A percentile compares a stretch with the other conserved stretches of the same genome.
These are phyloP conservation scores for Pseudogymnoascus pannorum DNA, from an alignment of 2,329 filamentous ascomycete genomes.

Conservation along the genomic window DNA sequence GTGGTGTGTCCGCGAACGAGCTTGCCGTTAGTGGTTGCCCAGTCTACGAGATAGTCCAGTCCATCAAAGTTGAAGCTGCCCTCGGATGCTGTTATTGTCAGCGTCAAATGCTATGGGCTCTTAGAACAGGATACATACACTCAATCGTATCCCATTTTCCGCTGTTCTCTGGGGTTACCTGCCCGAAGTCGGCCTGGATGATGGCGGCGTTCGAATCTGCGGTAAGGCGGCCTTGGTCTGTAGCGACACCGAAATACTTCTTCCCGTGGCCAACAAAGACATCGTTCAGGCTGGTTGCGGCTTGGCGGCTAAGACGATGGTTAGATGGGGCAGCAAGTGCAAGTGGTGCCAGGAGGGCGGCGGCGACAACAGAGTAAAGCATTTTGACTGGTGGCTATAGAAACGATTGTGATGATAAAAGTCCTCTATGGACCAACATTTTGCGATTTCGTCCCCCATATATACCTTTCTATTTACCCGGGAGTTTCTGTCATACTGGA, in stretches of 20 bases:
- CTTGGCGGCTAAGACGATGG: neutral
- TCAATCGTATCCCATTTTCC: slow-evolving; percentile 62
- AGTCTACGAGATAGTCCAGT: slow-evolving; percentile 55
- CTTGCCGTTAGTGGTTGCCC: slow-evolving; percentile 48
- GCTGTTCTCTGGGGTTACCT: slow-evolving; percentile 60
- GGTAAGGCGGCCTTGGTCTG: slow-evolving; percentile 46
- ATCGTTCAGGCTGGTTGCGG: slow-evolving; percentile 41
- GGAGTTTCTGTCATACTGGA: neutral
- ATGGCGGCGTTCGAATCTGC: slow-evolving; percentile 45
- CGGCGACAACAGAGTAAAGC: neutral
- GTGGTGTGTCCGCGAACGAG: slow-evolving; percentile 59
- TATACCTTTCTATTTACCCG: slow-evolving; percentile 2
- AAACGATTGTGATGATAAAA: neutral
- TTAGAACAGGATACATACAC: slow-evolving; percentile 18
- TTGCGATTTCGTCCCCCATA: neutral
- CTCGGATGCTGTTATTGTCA: slow-evolving; percentile 24
- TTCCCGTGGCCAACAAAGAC: slow-evolving; percentile 57
- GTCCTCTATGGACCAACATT: neutral
- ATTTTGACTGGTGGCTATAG: neutral
- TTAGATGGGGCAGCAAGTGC: neutral
- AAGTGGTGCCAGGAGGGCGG: neutral
- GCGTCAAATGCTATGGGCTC: neutral
- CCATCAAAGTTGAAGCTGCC: slow-evolving; percentile 47
- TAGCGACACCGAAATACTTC: slow-evolving; percentile 54
- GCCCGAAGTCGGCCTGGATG: slow-evolving; percentile 54